phyloP scores from a whole-genome alignment of 352 stramenopile genomes.

The Phytophthora rubi region DNA sequence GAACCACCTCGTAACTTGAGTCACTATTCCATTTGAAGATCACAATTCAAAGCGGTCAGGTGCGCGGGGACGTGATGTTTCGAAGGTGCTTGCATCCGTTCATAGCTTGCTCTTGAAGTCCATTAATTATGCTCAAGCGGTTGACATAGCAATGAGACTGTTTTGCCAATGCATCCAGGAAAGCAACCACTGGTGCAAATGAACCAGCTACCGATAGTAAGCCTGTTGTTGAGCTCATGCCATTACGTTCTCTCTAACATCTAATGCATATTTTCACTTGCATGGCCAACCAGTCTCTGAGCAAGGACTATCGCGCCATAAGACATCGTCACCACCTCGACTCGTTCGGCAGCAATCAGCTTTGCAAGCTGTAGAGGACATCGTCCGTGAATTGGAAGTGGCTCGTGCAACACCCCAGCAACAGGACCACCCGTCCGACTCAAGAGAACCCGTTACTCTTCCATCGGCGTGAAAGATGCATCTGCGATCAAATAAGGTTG shows the following conservation, averaged over 20 bases:
- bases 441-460: slow-evolving; percentile 37
- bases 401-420: slow-evolving; percentile 18
- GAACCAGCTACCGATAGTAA: slow-evolving; percentile 2
- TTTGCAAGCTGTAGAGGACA: slow-evolving; percentile 44
- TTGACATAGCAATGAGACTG: not conserved
- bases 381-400: slow-evolving; percentile 44
- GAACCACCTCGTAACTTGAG: not conserved
- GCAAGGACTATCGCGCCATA: slow-evolving; percentile 3
- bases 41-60: slow-evolving; percentile 36
- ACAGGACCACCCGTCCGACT: not conserved
- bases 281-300: slow-evolving; percentile 13
- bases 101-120: not conserved
- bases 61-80: slow-evolving; percentile 46
- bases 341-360: slow-evolving; percentile 25
- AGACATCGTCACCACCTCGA: slow-evolving; percentile 17
- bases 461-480: slow-evolving; percentile 45
- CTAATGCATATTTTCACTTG: not conserved
- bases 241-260: slow-evolving; percentile 17
- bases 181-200: slow-evolving; percentile 10
- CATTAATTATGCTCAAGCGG: too few relatives aligned
- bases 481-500: slow-evolving; percentile 39
- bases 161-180: slow-evolving; percentile 2
- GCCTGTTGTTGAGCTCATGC: slow-evolving; percentile 5
- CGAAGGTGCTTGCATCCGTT: slow-evolving; percentile 19
- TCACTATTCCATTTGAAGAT: slow-evolving; percentile 22